These are phyloP conservation scores for Rhynchospora breviuscula DNA, from an alignment of 176 grass and related monocot genomes.

Conservation along the genomic window DNA sequence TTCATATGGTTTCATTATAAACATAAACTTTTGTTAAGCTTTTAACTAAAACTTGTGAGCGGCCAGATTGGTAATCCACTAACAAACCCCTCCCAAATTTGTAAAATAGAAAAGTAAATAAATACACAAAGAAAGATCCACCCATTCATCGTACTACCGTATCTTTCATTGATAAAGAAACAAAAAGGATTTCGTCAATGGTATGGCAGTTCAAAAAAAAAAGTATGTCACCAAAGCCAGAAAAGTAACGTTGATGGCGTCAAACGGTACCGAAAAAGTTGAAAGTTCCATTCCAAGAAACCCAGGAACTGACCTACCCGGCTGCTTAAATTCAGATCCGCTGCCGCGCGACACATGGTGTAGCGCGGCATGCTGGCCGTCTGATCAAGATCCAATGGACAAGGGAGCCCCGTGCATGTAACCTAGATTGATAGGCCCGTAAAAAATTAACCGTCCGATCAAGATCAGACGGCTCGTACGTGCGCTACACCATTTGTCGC, in stretches of 20 bases:
- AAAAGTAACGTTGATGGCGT: constrained; percentile 1
- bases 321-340: too few species aligned
- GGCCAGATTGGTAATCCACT: background rate
- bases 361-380: too few species aligned
- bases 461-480: too few species aligned
- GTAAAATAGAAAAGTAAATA: background rate
- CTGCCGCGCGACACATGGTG: too few species aligned
- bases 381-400: too few species aligned
- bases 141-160: background rate
- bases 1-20: background rate
- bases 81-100: background rate
- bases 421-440: too few species aligned
- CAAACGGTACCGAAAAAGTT: background rate
- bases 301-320: background rate
- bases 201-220: too few species aligned
- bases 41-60: background rate
- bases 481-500: too few species aligned
- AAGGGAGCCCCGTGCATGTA: too few species aligned
- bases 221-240: background rate
- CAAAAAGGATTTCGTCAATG: background rate
- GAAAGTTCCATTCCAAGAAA: background rate
- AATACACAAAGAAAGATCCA: background rate
- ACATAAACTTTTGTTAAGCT: background rate
- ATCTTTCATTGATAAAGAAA: background rate
- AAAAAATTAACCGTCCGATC: too few species aligned